Conservation (phyloP, 805 yeast genomes). For the Candida piceae region DNA sequence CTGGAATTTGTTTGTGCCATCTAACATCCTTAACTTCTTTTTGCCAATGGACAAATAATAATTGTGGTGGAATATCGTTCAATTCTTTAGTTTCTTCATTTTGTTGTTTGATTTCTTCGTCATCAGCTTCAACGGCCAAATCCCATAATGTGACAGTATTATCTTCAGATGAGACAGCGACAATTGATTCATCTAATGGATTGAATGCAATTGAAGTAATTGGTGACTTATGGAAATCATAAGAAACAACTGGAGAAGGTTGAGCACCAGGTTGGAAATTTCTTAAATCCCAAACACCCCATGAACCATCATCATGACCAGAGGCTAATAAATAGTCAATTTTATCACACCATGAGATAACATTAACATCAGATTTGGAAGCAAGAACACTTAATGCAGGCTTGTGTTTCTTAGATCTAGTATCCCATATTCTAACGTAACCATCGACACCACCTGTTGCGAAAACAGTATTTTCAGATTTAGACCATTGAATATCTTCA, state of each 20-base stretch:
- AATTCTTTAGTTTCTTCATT: constrained; percentile 71
- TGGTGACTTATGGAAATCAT: constrained; percentile 91
- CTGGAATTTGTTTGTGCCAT: constrained; percentile 97
- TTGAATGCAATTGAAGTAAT: constrained; percentile 91
- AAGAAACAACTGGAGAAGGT: constrained; percentile 86
- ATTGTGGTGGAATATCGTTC: constrained; percentile 89
- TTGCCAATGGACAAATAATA: constrained; percentile 97
- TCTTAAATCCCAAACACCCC: constrained; percentile 98
- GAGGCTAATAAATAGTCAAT: constrained; percentile 84
- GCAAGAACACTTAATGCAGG: constrained; percentile 86
- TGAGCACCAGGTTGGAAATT: constrained; percentile 57
- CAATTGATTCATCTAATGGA: constrained; percentile 90
- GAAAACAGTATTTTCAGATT: constrained; percentile 85
- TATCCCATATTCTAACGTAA: constrained; percentile 90
- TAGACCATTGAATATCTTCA: constrained; percentile 97
- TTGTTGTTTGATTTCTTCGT: constrained; percentile 90
- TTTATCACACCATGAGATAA: constrained; percentile 90
- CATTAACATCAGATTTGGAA: constrained; percentile 81
- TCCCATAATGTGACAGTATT: constrained; percentile 98
- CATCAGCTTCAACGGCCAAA: constrained; percentile 96
- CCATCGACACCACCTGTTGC: constrained; percentile 96
- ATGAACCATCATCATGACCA: constrained; percentile 95
- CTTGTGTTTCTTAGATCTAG: constrained; percentile 84
- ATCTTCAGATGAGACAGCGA: constrained; percentile 95
- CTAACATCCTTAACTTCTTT: constrained; percentile 95